Percentiles rank a stretch among this genome's conserved stretches.
phyloP scores from a whole-genome alignment of 768 basidiomycete species.

The Tylopilus sp. region DNA sequence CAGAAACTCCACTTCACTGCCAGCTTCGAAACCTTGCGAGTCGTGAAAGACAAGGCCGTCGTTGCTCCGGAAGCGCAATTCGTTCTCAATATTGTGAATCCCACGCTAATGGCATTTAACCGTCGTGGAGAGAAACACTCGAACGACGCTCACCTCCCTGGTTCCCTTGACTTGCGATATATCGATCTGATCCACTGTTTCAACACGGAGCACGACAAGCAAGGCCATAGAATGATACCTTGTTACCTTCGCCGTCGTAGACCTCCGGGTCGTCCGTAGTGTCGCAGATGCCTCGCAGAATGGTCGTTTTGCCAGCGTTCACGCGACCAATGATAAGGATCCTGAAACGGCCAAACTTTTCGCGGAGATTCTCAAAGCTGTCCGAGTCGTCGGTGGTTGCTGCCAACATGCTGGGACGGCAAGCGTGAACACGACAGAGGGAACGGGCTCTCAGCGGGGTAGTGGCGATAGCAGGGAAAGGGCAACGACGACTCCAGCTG shows the following conservation, averaged over 20 bases:
- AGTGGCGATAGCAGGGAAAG: background rate
- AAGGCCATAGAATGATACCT: background rate
- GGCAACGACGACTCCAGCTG: too few species aligned
- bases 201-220: background rate
- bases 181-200: background rate
- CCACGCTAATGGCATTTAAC: background rate
- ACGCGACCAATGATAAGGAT: slow-evolving; percentile 1
- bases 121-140: too few species aligned
- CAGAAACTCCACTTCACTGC: slow-evolving; percentile 1
- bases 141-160: background rate
- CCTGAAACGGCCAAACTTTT: background rate
- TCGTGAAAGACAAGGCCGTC: slow-evolving; percentile 2
- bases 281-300: slow-evolving; percentile 2
- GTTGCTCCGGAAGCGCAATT: slow-evolving; percentile 7
- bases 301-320: slow-evolving; percentile 6
- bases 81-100: background rate
- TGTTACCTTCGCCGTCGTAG: slow-evolving; percentile 1
- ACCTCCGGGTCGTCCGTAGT: slow-evolving; percentile 3
- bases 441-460: background rate
- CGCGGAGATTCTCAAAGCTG: background rate
- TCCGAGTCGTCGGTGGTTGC: background rate
- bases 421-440: background rate
- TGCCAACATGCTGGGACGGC: background rate
- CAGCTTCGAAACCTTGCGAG: slow-evolving; percentile 4
- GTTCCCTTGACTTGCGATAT: background rate